phyloP scores from a whole-genome alignment of 495 filamentous ascomycete genomes.

The Trichoderma orchidacearum region DNA sequence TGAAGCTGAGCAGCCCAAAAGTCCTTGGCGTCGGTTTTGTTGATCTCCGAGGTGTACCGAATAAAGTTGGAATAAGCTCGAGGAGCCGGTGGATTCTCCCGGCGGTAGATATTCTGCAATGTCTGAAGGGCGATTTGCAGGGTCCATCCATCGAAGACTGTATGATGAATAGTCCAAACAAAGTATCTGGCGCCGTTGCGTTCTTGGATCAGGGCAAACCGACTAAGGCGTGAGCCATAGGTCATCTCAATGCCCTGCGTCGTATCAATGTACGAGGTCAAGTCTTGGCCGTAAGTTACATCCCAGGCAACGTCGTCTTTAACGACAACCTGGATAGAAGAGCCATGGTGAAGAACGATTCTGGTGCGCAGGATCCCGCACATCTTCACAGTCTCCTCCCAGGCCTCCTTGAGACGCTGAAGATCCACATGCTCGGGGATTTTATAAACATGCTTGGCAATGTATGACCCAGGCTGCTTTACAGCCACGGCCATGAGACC shows the following conservation, averaged over 20 bases:
- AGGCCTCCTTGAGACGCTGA: slow-evolving; percentile 28
- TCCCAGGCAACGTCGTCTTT: slow-evolving; percentile 5
- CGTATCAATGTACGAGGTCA: neutral
- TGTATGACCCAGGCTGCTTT: slow-evolving; percentile 1
- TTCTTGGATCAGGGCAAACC: neutral
- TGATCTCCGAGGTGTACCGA: neutral
- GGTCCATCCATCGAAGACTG: neutral
- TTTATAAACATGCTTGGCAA: neutral
- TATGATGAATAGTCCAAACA: slow-evolving; percentile 10
- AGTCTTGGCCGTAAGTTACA: neutral
- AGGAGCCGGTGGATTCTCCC: neutral
- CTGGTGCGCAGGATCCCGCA: slow-evolving; percentile 55
- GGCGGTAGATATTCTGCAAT: neutral
- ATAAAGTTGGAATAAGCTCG: slow-evolving; percentile 35
- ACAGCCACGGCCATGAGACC: slow-evolving; percentile 27
- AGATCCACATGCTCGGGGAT: slow-evolving; percentile 17
- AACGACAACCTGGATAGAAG: slow-evolving; percentile 12
- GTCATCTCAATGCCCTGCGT: neutral
- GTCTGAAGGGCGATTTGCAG: neutral
- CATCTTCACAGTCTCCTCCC: slow-evolving; percentile 35
- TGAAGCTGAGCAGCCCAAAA: neutral
- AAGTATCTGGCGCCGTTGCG: slow-evolving; percentile 7
- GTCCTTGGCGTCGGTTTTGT: neutral
- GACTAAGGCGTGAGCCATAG: neutral
- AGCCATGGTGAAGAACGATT: slow-evolving; percentile 25